These are phyloP conservation scores for Picea abies DNA, from an alignment of 83 land plant species.

Conservation along the genomic window DNA sequence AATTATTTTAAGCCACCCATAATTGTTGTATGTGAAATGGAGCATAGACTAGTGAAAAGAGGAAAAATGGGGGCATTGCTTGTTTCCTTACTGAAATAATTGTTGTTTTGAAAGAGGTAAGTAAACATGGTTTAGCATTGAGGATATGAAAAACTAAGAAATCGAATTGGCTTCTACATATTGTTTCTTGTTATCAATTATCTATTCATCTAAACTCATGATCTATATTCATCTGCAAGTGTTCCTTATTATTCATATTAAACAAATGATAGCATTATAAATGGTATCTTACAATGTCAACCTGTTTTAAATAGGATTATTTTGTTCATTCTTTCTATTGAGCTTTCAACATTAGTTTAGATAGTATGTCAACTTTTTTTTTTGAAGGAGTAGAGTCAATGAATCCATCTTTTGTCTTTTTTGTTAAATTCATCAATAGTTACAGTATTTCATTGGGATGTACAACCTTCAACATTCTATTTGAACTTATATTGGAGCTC, in stretches of 20 bases:
- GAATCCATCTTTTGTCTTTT: neutral
- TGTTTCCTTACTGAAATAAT: conserved; percentile 84
- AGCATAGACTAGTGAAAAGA: conserved; percentile 38
- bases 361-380: neutral
- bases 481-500: neutral
- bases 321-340: neutral
- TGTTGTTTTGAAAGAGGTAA: conserved; percentile 88
- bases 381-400: neutral
- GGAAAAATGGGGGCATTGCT: conserved; percentile 47
- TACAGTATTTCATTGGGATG: neutral
- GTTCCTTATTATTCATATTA: neutral
- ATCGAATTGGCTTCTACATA: neutral
- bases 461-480: neutral
- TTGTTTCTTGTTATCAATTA: neutral
- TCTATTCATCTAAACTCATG: neutral
- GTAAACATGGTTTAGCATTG: neutral
- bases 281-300: neutral
- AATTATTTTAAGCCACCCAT: neutral
- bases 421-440: neutral
- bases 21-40: conserved; percentile 22
- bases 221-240: neutral
- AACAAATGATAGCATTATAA: neutral
- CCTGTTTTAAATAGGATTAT: neutral
- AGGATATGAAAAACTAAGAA: no score
- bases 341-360: neutral